Base-by-base conservation (phyloP, 1,284 basidiomycete species). In the Ganoderma meredithae region DNA sequence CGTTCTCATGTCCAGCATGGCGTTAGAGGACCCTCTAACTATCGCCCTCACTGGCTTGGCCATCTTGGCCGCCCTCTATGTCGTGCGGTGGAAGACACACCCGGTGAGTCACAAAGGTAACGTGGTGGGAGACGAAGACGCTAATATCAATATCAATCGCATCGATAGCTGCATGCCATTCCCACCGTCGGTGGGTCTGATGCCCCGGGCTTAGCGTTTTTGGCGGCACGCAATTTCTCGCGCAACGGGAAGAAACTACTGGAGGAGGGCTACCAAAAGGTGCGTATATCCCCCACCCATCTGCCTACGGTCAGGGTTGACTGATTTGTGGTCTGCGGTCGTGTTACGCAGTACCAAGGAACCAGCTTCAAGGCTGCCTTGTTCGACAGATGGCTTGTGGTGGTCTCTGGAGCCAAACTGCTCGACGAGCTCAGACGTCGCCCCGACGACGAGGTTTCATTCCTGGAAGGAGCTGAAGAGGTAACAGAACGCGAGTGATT, bases 221-320 rank as follows among this genome's bases (percentile, higher is more conserved):
- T 77, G 33, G 76, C 79, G 2, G 76, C 76, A 3, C 66, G 69
- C 40, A 74, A 73, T 25, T 81, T 77, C 67, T 66, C 81, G 56
- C 65, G 69, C 10, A 70, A 81, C 71, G 78, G 79, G 7, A 74
- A 70, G 56, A 70, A 69, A 22, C 76, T 83, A 72, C 69, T 83
- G 2, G 74, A 80, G 52, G 76, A 81, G 66, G 83, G 82, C 3
- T 84, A 83, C 67, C 75, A 77, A n/a, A 77, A 76, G 69, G 82
- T 81, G 41, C 33, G 75, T 73, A n/a, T 41, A 25, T 39, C 43
- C 10, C 10, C 39, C 12, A 2, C 22, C n/a, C 12, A 25, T 4
- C 13, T 31, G 3, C 33, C 27, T 15, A 31, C 27, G 13, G 5
- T 19, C 5, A 8, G 10, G n/a, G n/a, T 1, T 13, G 25, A 55